Conservation (phyloP, 2,329 filamentous ascomycete species). For the Neofusicoccum sp. region DNA sequence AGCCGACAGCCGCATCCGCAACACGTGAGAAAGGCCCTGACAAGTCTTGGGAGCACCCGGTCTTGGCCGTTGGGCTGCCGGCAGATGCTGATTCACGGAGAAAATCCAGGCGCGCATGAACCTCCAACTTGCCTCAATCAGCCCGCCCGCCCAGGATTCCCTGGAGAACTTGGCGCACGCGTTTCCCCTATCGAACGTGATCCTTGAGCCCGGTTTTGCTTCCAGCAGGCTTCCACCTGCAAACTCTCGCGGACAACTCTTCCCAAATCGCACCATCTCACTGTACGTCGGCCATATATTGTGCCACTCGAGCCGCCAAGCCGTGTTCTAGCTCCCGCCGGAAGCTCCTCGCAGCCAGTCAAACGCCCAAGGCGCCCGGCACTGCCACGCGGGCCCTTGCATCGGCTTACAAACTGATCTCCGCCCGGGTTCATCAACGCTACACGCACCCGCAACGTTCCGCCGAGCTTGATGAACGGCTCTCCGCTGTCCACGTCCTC, state of each 20-base stretch:
- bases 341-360: not conserved
- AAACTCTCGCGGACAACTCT: not conserved
- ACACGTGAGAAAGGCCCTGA: no score
- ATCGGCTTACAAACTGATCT: not conserved
- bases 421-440: not conserved
- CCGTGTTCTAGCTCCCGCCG: not conserved
- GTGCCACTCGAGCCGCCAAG: constrained; percentile 1
- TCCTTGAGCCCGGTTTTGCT: not conserved
- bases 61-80: not conserved
- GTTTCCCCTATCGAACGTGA: not conserved
- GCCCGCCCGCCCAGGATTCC: not conserved
- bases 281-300: not conserved
- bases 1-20: not conserved
- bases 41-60: no score
- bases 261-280: not conserved
- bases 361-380: not conserved
- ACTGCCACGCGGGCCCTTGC: not conserved
- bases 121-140: not conserved
- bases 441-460: constrained; percentile 2
- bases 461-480: not conserved
- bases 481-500: not conserved
- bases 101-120: not conserved
- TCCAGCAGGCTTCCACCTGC: not conserved
- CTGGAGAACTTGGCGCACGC: not conserved
- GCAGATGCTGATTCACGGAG: not conserved